A percentile compares a stretch with the other conserved stretches of the same genome.
Evolutionary conservation across 129 eudicot genomes (phyloP).

Genomic region (Artemisia argyi): DNA sequence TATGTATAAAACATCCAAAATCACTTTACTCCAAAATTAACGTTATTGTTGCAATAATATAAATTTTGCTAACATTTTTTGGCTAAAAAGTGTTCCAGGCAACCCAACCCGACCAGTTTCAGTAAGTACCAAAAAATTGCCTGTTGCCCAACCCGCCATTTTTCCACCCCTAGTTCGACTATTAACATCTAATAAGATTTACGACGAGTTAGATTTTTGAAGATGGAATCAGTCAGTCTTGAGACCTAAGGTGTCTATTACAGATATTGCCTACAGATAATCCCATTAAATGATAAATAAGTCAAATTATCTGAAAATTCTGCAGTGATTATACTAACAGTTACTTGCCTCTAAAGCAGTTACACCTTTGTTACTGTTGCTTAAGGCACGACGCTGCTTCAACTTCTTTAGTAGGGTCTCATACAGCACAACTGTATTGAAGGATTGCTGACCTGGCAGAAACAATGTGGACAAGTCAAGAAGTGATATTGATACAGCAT

Average conservation of each 20-base stretch:
- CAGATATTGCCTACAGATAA: not conserved
- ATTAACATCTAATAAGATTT: no score
- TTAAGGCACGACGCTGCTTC: slow-evolving; percentile 58
- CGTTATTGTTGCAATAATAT: no score
- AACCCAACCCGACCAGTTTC: no score
- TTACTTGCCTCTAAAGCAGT: slow-evolving; percentile 58
- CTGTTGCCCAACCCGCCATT: no score
- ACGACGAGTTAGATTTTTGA: no score
- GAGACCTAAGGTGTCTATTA: no score
- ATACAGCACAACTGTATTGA: slow-evolving; percentile 86
- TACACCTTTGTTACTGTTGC: slow-evolving; percentile 43
- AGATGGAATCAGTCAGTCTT: no score
- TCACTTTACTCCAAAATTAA: no score
- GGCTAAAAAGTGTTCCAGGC: no score
- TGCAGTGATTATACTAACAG: not conserved
- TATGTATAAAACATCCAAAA: not conserved
- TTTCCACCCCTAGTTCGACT: no score
- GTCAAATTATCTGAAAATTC: not conserved
- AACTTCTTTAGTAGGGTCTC: slow-evolving; percentile 81
- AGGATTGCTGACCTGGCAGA: slow-evolving; percentile 81
- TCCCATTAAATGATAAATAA: not conserved
- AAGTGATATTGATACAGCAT: slow-evolving; percentile 26
- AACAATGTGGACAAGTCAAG: slow-evolving; percentile 9
- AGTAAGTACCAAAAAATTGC: no score
- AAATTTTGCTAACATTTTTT: no score